A percentile compares a stretch with the other conserved stretches of the same genome.
Conservation (phyloP, 202 grass and related monocot genomes). For the Cymbopogon flexuosus region DNA sequence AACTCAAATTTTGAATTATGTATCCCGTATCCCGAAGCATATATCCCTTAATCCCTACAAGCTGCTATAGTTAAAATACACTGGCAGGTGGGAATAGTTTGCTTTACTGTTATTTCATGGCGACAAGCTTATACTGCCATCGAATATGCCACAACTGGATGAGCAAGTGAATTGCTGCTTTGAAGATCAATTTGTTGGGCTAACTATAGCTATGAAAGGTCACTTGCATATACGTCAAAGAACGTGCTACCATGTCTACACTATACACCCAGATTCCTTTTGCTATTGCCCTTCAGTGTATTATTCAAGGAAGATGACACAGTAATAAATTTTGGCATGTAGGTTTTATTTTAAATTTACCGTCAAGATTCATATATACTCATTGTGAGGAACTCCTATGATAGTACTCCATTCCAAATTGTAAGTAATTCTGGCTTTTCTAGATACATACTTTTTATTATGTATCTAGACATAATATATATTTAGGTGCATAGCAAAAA, state of each 20-base stretch:
- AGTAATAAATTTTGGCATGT: neutral
- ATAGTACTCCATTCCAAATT: neutral
- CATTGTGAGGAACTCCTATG: neutral
- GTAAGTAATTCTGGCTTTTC: too few species aligned
- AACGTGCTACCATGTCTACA: neutral
- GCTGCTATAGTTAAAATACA: neutral
- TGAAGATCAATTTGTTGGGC: constrained; percentile 8
- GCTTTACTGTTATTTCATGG: neutral
- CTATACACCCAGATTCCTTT: neutral
- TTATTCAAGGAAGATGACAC: neutral
- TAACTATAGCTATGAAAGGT: neutral
- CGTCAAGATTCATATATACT: neutral
- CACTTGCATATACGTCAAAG: neutral
- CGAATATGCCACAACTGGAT: neutral
- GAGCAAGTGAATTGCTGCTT: neutral
- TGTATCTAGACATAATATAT: neutral
- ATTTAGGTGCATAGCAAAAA: neutral
- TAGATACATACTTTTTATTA: neutral
- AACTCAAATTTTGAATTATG: neutral
- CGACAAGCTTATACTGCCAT: neutral
- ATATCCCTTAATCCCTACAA: neutral
- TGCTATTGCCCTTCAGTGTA: neutral
- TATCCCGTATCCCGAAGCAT: neutral
- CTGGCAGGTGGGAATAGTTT: neutral
- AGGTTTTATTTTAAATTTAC: neutral